Base-by-base conservation (phyloP, 1,284 basidiomycete genomes). In the Inonotus obliquus region DNA sequence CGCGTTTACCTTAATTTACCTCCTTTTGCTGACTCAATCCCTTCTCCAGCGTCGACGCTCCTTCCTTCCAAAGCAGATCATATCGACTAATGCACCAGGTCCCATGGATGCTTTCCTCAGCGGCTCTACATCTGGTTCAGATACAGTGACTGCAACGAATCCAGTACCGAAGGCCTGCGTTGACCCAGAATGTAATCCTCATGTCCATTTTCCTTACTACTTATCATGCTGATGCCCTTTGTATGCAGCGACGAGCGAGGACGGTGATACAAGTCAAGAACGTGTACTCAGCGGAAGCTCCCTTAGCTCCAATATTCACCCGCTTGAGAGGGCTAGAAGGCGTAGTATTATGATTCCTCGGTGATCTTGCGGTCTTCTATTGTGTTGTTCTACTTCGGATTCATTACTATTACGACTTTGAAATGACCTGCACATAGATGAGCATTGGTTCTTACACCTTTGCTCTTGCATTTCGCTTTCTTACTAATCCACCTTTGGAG, bases 21-120 rank as follows among this genome's bases (percentile, higher is more conserved):
- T 14, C 35, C 29, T n/a, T 7, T 37, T 1, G 59, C 25, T 38
- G n/a, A 52, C 35, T 10, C 41, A 5, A 25, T 27, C 37, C 32
- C 32, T 32, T 37, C 9, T 35, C 9, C 60, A 85, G 82, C 76
- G 80, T 45, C 77, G 84, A 21, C 80, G 80, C 60, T 83, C 89
- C 7, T 87, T 92, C 83, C 76, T 91, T 57, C 87, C 88, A 0
- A 85, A 83, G 66, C 73, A 82, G 35, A 74, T 85, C 63, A 72
- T 79, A 7, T 70, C 44, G 17, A 17, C 37, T 38, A 23, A 23
- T 5, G 41, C 47, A 27, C 23, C 45, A 13, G 62, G 62, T 13
- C 63, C 63, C 11, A 64, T 62, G 60, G 63, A 62, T 19, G 52
- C 47, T 21, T 61, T 61, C 41, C 19, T 61, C 19, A 52, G 32